These are phyloP conservation scores for Aspergillus japonicus DNA, from an alignment of 2,329 filamentous ascomycete genomes.

Conservation along the genomic window DNA sequence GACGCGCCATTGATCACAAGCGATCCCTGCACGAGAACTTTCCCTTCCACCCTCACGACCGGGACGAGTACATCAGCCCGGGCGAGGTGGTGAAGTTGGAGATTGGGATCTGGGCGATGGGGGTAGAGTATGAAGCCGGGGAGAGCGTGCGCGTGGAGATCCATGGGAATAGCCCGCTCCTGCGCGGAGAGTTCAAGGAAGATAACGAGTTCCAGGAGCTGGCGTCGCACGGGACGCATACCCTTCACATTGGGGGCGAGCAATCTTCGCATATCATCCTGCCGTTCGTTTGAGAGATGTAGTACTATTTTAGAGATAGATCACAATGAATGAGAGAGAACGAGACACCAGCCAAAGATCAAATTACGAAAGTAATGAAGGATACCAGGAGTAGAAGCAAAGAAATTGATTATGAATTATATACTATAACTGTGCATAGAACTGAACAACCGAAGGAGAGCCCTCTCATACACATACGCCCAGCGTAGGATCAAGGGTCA, in stretches of 20 bases:
- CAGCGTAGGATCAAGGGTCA: conserved; percentile 14
- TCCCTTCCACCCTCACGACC: conserved; percentile 10
- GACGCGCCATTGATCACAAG: conserved; percentile 5
- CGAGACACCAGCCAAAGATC: no score
- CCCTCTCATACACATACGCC: conserved; percentile 15
- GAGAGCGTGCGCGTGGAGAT: conserved; percentile 10
- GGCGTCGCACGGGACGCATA: conserved; percentile 7
- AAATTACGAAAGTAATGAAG: not conserved
- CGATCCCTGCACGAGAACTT: conserved; percentile 8
- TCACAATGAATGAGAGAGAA: no score
- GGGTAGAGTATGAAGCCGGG: conserved; percentile 10
- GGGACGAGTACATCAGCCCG: not conserved
- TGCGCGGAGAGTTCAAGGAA: conserved; percentile 7
- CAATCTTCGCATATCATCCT: conserved; percentile 1
- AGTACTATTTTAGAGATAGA: not conserved
- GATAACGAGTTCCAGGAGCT: conserved; percentile 7
- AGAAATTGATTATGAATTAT: no score
- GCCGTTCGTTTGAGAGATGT: not conserved
- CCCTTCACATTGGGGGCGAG: not conserved
- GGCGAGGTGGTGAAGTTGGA: conserved; percentile 7
- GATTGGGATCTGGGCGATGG: conserved; percentile 10
- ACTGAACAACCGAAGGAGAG: conserved; percentile 2
- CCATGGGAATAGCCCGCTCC: conserved; percentile 8
- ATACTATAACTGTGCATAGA: not conserved
- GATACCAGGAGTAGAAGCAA: not conserved